Evolutionary conservation across 139 green algal genomes (phyloP).

Genomic region (Tetraselmis chui): DNA sequence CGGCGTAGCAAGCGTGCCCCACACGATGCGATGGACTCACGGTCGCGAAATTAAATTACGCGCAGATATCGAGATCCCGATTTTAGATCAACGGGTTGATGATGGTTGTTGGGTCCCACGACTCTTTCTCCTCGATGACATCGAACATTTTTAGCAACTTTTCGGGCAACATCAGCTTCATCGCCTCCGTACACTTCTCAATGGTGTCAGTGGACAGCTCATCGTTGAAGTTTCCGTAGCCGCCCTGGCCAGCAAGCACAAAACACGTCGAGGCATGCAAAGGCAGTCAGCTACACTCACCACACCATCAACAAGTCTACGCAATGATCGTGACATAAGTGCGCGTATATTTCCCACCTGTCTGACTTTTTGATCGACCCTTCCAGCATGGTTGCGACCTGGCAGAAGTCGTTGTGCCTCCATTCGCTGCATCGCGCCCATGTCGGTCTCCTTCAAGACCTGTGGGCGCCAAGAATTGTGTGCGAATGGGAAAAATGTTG

Average conservation of each 20-base stretch:
- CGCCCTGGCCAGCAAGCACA: background rate
- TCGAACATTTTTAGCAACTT: background rate
- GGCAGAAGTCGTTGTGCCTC: background rate
- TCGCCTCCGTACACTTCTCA: background rate
- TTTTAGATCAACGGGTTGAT: too few relatives aligned
- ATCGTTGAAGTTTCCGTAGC: background rate
- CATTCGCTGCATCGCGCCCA: background rate
- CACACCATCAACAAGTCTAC: too few relatives aligned
- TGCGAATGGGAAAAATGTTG: too few relatives aligned
- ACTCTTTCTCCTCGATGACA: background rate
- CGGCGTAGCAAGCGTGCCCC: too few relatives aligned
- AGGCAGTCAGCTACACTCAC: background rate
- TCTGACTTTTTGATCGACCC: background rate
- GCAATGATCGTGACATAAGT: too few relatives aligned
- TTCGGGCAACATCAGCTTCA: background rate
- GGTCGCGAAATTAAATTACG: too few relatives aligned
- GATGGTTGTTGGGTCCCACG: too few relatives aligned
- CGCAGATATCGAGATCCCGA: too few relatives aligned
- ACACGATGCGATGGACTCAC: too few relatives aligned
- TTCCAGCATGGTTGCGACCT: background rate
- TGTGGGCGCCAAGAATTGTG: too few relatives aligned
- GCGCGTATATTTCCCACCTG: too few relatives aligned
- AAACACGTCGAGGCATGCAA: background rate
- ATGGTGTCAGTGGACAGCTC: background rate
- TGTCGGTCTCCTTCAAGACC: background rate